Percentiles rank a stretch among this genome's conserved stretches.
Conservation (phyloP, 2,329 filamentous ascomycete species). For the Neurospora crassa region DNA sequence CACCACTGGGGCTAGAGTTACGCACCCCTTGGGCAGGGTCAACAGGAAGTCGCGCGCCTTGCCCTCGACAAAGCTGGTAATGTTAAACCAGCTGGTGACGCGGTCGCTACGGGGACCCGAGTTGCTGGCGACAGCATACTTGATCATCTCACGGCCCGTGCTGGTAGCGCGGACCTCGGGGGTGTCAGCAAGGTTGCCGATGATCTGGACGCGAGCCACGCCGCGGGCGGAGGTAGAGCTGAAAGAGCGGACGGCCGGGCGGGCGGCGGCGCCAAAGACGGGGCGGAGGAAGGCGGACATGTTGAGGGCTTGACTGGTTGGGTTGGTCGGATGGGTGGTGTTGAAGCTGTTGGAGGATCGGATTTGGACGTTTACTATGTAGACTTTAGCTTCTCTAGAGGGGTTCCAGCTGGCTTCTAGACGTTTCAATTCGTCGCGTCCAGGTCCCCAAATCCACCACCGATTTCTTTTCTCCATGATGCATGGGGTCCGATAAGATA, state of each 20-base stretch:
- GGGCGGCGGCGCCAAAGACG: slow-evolving; percentile 33
- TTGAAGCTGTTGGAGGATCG: slow-evolving; percentile 1
- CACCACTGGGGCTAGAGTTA: slow-evolving; percentile 15
- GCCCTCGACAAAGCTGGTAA: slow-evolving; percentile 67
- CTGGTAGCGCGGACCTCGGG: slow-evolving; percentile 67
- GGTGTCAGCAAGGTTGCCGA: slow-evolving; percentile 72
- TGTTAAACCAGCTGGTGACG: slow-evolving; percentile 76
- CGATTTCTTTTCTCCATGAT: not conserved
- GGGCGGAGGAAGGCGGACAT: slow-evolving; percentile 42
- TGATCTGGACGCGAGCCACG: slow-evolving; percentile 72
- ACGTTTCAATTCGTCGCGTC: not conserved
- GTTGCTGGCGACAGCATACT: slow-evolving; percentile 66
- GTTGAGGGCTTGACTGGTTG: slow-evolving; percentile 1
- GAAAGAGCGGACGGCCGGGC: slow-evolving; percentile 53
- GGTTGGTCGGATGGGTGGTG: not conserved
- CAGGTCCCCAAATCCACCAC: not conserved
- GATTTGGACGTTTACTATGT: not conserved
- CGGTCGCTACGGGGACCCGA: slow-evolving; percentile 58
- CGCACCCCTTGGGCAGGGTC: slow-evolving; percentile 76
- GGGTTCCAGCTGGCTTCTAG: not conserved
- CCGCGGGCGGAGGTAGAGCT: slow-evolving; percentile 56
- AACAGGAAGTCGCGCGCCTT: slow-evolving; percentile 62
- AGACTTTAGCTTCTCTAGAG: not conserved
- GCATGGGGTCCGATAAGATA: not conserved
- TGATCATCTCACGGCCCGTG: slow-evolving; percentile 63